phyloP scores from a whole-genome alignment of 148 eudicot species.

The Silene uniflora region DNA sequence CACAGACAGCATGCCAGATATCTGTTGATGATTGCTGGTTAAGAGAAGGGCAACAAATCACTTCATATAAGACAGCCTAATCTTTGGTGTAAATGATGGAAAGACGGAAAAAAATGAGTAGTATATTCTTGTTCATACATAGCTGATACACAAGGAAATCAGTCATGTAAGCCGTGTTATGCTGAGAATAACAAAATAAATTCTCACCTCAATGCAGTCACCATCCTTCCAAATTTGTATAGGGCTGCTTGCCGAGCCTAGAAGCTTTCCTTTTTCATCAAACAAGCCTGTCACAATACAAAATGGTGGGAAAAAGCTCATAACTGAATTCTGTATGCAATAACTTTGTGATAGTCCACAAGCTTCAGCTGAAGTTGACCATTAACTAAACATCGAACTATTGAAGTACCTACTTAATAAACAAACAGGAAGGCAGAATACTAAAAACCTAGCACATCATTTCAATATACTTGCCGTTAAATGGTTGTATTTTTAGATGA shows the following conservation, averaged over 20 bases:
- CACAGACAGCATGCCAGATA: conserved; percentile 95
- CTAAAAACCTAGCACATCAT: neutral
- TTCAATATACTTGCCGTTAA: neutral
- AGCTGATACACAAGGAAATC: neutral
- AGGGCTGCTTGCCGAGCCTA: conserved; percentile 84
- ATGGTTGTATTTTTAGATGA: neutral
- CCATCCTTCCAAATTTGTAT: conserved; percentile 98
- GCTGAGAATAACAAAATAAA: neutral
- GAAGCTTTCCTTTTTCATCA: conserved; percentile 70
- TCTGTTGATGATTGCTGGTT: conserved; percentile 99
- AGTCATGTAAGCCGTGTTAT: neutral
- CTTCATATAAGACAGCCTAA: neutral
- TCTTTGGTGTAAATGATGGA: neutral
- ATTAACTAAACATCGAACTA: too few relatives aligned
- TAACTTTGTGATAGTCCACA: neutral
- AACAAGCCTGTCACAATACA: conserved; percentile 58
- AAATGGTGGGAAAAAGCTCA: neutral
- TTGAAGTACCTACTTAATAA: too few relatives aligned
- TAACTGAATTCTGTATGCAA: neutral
- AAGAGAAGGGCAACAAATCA: conserved; percentile 12
- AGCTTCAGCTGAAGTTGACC: too few relatives aligned
- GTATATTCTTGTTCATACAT: neutral
- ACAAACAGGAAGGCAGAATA: too few relatives aligned
- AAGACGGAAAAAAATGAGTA: neutral
- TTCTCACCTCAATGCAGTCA: conserved; percentile 85